Conservation (phyloP, 106 monocot species). For the Narthecium ossifragum region DNA sequence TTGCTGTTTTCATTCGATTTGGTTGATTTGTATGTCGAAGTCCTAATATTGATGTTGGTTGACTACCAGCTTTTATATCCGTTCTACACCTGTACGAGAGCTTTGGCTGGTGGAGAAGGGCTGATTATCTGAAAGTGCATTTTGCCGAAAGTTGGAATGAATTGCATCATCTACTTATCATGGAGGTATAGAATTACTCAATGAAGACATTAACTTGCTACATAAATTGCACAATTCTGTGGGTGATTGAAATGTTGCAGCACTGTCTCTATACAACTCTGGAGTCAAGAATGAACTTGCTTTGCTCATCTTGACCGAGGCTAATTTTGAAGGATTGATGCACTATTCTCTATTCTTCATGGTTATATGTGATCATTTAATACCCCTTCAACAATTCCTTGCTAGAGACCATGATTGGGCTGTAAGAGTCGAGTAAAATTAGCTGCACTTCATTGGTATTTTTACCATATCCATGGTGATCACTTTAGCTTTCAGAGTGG, state of each 20-base stretch:
- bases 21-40: neutral
- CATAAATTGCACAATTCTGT: too few relatives aligned
- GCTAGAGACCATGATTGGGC: too few relatives aligned
- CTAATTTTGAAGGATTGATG: neutral
- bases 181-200: constrained; percentile 63
- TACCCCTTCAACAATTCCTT: too few relatives aligned
- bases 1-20: neutral
- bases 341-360: neutral
- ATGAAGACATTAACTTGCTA: too few relatives aligned
- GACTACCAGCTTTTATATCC: constrained; percentile 79
- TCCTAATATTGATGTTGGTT: neutral
- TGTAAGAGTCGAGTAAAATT: too few relatives aligned
- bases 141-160: constrained; percentile 99
- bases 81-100: constrained; percentile 97
- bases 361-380: too few relatives aligned
- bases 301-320: neutral
- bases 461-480: too few relatives aligned
- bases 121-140: constrained; percentile 99
- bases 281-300: too few relatives aligned
- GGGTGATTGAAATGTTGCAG: too few relatives aligned
- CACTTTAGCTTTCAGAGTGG: too few relatives aligned
- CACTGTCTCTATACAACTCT: too few relatives aligned
- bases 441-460: too few relatives aligned
- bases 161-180: constrained; percentile 96
- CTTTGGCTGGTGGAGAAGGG: constrained; percentile 98